Conservation (phyloP, 2,329 filamentous ascomycete genomes). For the Aspergillus versicolor region DNA sequence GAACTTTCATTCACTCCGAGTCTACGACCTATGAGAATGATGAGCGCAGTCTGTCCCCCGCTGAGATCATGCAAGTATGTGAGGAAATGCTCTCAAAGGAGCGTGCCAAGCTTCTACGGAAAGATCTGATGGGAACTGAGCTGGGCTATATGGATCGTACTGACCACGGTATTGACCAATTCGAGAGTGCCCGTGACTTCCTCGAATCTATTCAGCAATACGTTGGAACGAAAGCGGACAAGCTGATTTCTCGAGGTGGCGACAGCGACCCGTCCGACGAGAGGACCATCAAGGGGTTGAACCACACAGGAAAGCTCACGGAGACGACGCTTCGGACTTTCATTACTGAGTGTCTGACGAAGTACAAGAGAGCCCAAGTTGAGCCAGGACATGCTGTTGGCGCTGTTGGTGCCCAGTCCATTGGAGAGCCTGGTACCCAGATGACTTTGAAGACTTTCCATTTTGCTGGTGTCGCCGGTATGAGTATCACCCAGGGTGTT, state of each 20-base stretch:
- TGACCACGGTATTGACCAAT: constrained; percentile 68
- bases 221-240: constrained; percentile 62
- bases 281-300: constrained; percentile 42
- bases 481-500: constrained; percentile 99
- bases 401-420: constrained; percentile 94
- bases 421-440: constrained; percentile 96
- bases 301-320: constrained; percentile 83
- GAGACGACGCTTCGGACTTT: constrained; percentile 71
- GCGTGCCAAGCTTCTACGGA: constrained; percentile 62
- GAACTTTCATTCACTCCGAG: constrained; percentile 80
- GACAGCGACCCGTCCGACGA: constrained; percentile 30
- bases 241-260: constrained; percentile 49
- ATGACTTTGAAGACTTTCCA: constrained; percentile 99
- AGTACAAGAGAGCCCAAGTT: constrained; percentile 87
- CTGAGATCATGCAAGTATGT: constrained; percentile 70
- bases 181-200: constrained; percentile 81
- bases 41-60: constrained; percentile 70
- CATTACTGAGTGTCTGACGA: constrained; percentile 77
- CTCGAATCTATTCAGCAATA: constrained; percentile 74
- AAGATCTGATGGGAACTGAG: constrained; percentile 60
- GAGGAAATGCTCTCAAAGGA: constrained; percentile 67
- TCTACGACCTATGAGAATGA: constrained; percentile 76
- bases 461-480: constrained; percentile 98
- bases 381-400: constrained; percentile 96
- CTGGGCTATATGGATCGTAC: constrained; percentile 70